These are phyloP conservation scores for Fusarium verrucosum DNA, from an alignment of 2,329 filamentous ascomycete species.

Conservation along the genomic window DNA sequence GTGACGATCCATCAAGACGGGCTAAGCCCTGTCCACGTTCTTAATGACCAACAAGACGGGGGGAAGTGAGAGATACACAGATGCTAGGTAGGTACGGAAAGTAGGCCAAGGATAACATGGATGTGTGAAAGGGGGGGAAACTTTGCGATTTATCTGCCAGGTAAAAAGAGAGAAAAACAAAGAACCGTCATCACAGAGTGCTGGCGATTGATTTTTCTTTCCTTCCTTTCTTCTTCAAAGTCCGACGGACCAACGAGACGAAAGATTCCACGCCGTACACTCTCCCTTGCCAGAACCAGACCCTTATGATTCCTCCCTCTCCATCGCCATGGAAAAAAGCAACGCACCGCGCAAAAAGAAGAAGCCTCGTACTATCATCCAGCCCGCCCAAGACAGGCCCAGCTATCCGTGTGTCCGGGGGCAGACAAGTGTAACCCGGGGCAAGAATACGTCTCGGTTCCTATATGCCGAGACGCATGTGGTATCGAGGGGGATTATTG, in stretches of 20 bases:
- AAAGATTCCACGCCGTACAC: constrained; percentile 51
- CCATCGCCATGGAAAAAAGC: constrained; percentile 48
- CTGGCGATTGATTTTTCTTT: constrained; percentile 28
- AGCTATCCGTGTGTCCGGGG: constrained; percentile 46
- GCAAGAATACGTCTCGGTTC: constrained; percentile 50
- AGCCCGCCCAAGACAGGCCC: constrained; percentile 49
- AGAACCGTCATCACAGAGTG: constrained; percentile 37
- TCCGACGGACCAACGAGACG: constrained; percentile 45
- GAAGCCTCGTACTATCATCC: constrained; percentile 49
- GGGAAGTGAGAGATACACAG: constrained; percentile 35
- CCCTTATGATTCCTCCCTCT: constrained; percentile 50
- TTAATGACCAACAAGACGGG: constrained; percentile 33
- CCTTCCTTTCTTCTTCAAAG: constrained; percentile 29
- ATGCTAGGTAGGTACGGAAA: constrained; percentile 31
- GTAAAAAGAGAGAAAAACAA: constrained; percentile 37
- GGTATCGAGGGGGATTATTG: constrained; percentile 50
- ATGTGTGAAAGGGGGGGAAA: constrained; percentile 28
- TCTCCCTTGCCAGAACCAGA: constrained; percentile 51
- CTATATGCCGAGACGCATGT: constrained; percentile 51
- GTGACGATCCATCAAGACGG: constrained; percentile 43
- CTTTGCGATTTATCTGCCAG: constrained; percentile 47
- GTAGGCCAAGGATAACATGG: constrained; percentile 27
- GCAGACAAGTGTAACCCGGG: constrained; percentile 43
- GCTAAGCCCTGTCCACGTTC: constrained; percentile 26
- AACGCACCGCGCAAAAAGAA: constrained; percentile 49